Percentiles rank a stretch among this genome's conserved stretches.
Conservation (phyloP, 2,329 filamentous ascomycete genomes). For the Fusarium pseudograminearum region DNA sequence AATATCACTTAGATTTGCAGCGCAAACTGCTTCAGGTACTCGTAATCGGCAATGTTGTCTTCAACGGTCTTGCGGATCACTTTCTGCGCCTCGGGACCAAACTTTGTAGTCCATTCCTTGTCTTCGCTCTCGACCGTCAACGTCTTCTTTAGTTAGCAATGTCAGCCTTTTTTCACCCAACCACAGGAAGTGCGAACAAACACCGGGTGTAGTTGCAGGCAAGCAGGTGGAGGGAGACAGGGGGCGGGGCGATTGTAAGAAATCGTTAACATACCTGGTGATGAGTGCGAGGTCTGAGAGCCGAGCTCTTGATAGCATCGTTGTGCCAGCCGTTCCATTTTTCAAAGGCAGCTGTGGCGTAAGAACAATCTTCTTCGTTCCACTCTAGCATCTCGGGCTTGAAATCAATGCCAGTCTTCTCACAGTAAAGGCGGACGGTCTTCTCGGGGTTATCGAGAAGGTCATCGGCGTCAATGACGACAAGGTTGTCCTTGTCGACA, state of each 20-base stretch:
- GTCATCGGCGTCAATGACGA: constrained; percentile 93
- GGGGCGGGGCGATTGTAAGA: constrained; percentile 20
- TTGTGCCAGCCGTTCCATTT: constrained; percentile 99
- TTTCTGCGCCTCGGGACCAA: constrained; percentile 76
- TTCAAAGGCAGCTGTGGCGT: constrained; percentile 82
- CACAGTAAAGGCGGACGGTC: constrained; percentile 83
- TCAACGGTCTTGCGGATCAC: constrained; percentile 78
- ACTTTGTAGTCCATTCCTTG: constrained; percentile 79
- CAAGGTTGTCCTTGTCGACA: constrained; percentile 80
- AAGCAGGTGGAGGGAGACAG: constrained; percentile 35
- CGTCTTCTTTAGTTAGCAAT: constrained; percentile 62
- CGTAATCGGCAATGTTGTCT: constrained; percentile 79
- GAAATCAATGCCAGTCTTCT: constrained; percentile 82
- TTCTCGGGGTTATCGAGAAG: constrained; percentile 85
- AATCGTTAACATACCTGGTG: constrained; percentile 64
- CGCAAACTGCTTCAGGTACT: constrained; percentile 81
- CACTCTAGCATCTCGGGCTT: constrained; percentile 83
- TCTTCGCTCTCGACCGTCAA: constrained; percentile 76
- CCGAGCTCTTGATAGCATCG: constrained; percentile 87
- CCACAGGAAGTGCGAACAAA: constrained; percentile 42
- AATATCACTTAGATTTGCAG: constrained; percentile 33
- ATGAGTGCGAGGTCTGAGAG: constrained; percentile 76
- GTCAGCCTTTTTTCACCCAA: constrained; percentile 38
- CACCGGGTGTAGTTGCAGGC: constrained; percentile 41
- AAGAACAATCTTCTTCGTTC: constrained; percentile 80